These are phyloP conservation scores for Colletotrichum nymphaeae DNA, from an alignment of 2,329 filamentous ascomycete species.

Conservation along the genomic window DNA sequence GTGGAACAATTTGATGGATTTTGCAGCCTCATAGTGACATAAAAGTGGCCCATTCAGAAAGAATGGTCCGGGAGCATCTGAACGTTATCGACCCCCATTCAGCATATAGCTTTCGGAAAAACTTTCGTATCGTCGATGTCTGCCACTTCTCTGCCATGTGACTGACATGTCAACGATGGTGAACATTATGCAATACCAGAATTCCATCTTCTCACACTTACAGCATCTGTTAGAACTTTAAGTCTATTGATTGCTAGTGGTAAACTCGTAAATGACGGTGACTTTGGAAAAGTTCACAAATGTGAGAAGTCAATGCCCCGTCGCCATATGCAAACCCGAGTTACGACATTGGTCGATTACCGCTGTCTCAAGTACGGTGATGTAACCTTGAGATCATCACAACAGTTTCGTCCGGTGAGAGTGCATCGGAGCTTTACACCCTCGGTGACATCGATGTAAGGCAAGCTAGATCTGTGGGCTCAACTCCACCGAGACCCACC, in stretches of 20 bases:
- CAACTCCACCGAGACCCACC: neutral
- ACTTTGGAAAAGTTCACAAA: no score
- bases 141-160: neutral
- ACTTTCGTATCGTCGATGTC: neutral
- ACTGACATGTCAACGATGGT: no score
- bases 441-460: no score
- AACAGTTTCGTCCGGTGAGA: no score
- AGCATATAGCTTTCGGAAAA: neutral
- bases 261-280: no score
- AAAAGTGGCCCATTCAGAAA: constrained; percentile 21
- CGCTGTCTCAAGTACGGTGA: neutral
- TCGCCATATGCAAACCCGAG: no score
- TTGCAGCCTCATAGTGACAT: neutral
- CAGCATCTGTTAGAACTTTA: no score
- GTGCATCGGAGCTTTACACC: no score
- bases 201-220: no score
- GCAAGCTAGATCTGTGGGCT: neutral
- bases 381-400: neutral
- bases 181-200: no score
- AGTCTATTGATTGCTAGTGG: no score
- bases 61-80: neutral
- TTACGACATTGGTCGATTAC: neutral
- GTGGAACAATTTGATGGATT: neutral
- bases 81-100: neutral
- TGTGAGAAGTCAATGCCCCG: no score